These are phyloP conservation scores for Xylaria sp. DNA, from an alignment of 2,329 filamentous ascomycete genomes.

Conservation along the genomic window DNA sequence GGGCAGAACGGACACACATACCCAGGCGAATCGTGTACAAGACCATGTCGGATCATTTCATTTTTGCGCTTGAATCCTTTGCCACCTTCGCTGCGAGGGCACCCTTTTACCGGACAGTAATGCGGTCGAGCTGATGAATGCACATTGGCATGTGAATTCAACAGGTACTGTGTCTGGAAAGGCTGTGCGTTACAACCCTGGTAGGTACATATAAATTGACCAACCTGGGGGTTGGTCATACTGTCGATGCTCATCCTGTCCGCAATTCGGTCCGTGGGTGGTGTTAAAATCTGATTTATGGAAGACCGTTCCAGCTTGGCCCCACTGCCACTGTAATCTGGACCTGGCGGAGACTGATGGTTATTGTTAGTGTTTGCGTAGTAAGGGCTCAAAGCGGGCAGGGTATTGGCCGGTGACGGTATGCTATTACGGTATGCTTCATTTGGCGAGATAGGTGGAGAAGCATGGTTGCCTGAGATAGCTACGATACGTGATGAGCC, in stretches of 20 bases:
- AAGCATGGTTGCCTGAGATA: conserved; percentile 52
- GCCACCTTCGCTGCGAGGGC: conserved; percentile 70
- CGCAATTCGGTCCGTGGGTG: conserved; percentile 47
- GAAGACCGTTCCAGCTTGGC: conserved; percentile 43
- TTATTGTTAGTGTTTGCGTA: conserved; percentile 46
- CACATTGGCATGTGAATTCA: conserved; percentile 82
- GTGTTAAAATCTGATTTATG: conserved; percentile 34
- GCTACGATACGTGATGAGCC: conserved; percentile 46
- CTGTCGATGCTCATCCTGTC: conserved; percentile 69
- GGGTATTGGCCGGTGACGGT: conserved; percentile 58
- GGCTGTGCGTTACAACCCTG: conserved; percentile 74
- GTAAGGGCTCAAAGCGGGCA: conserved; percentile 54
- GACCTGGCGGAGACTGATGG: conserved; percentile 50
- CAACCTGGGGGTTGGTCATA: conserved; percentile 62
- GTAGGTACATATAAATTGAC: conserved; percentile 67
- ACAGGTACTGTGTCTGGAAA: conserved; percentile 80
- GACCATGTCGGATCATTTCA: conserved; percentile 78
- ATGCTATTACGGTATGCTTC: conserved; percentile 58
- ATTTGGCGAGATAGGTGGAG: conserved; percentile 62
- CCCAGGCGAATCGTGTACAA: conserved; percentile 93
- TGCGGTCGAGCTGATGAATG: conserved; percentile 73
- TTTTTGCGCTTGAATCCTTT: conserved; percentile 79
- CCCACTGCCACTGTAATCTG: conserved; percentile 56
- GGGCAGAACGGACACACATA: conserved; percentile 97
- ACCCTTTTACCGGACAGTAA: conserved; percentile 71